These are phyloP conservation scores for Hydnomerulius pinastri DNA, from an alignment of 768 basidiomycete species.

Conservation along the genomic window DNA sequence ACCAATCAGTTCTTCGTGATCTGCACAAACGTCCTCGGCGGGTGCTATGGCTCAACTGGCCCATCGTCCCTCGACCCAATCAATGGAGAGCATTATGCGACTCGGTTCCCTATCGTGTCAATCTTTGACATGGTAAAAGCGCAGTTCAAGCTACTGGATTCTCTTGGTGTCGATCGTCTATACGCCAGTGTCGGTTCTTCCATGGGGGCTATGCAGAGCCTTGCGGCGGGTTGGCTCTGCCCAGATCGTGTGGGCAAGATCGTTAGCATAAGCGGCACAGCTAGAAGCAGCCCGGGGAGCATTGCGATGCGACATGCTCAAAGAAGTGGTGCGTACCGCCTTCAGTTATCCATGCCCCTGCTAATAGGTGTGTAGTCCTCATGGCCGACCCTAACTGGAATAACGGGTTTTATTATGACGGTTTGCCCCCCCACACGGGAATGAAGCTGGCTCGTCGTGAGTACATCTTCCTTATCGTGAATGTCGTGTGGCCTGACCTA, in stretches of 20 bases:
- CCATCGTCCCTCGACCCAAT: constrained; percentile 80
- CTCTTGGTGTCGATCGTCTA: constrained; percentile 78
- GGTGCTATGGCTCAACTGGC: constrained; percentile 97
- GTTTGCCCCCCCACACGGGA: constrained; percentile 92
- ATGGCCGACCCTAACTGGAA: constrained; percentile 99
- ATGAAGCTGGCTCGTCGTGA: constrained; percentile 98
- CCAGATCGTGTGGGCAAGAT: constrained; percentile 88
- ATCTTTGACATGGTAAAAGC: constrained; percentile 98
- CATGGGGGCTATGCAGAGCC: constrained; percentile 98
- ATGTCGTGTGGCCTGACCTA: not conserved
- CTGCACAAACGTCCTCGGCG: constrained; percentile 95
- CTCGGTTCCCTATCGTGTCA: constrained; percentile 86
- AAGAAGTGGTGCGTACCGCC: constrained; percentile 68
- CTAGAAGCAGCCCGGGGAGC: constrained; percentile 86
- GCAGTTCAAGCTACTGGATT: constrained; percentile 84
- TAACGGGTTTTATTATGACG: constrained; percentile 95
- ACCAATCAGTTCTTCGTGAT: constrained; percentile 91
- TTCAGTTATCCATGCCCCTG: not conserved
- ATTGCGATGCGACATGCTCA: constrained; percentile 97
- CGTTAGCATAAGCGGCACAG: constrained; percentile 93
- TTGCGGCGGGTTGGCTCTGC: constrained; percentile 91
- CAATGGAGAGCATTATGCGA: constrained; percentile 77
- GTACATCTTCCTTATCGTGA: constrained; percentile 26
- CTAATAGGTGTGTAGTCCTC: constrained; percentile 58
- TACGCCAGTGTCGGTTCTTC: constrained; percentile 94